Conservation (phyloP, 148 eudicot species). For the Dianthus caryophyllus region DNA sequence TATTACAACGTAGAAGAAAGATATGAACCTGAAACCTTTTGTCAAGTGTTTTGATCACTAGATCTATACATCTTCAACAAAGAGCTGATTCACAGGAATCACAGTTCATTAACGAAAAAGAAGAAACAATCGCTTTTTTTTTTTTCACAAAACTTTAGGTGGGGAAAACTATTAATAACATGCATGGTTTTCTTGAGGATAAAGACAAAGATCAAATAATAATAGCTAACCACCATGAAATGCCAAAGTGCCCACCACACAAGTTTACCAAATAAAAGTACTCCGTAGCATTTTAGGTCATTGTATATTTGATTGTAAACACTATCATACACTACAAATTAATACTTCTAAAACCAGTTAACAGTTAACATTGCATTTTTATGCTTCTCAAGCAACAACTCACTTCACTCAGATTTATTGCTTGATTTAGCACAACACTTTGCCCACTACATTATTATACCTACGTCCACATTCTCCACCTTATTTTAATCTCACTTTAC, state of each 20-base stretch:
- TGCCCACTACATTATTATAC: constrained; percentile 1
- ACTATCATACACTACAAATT: constrained; percentile 5
- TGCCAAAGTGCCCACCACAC: background rate
- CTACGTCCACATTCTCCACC: background rate
- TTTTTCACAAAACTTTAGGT: too few relatives aligned
- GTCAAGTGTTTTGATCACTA: too few relatives aligned
- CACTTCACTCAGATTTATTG: background rate
- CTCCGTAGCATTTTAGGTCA: constrained; percentile 3
- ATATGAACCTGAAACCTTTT: too few relatives aligned
- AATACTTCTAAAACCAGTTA: too few relatives aligned
- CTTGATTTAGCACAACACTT: constrained; percentile 9
- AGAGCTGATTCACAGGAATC: too few relatives aligned
- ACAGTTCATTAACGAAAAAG: too few relatives aligned
- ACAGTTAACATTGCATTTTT: background rate
- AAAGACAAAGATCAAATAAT: background rate
- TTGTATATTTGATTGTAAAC: background rate
- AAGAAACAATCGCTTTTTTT: too few relatives aligned
- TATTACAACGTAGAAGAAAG: too few relatives aligned
- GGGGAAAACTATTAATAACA: too few relatives aligned
- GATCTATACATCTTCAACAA: too few relatives aligned
- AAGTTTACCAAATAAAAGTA: background rate
- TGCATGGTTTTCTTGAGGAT: background rate
- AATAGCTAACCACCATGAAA: background rate
- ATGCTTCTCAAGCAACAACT: constrained; percentile 9
- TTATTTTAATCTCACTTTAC: too few relatives aligned